Conservation (phyloP, 1,284 basidiomycete genomes). For the Fomitopsis betulina region DNA sequence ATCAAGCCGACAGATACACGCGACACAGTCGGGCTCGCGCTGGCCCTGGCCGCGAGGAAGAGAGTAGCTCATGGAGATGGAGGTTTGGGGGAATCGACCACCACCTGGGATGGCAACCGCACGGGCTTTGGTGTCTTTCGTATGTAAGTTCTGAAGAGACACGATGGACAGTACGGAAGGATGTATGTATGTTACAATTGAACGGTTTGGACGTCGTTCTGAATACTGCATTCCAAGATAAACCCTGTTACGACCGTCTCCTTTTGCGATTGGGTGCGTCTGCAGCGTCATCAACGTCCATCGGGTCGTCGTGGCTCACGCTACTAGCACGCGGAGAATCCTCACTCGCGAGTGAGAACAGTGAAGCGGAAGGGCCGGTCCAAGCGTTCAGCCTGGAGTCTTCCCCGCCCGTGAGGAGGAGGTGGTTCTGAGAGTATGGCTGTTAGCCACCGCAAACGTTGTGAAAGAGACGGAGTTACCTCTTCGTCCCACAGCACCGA, state of each 20-base stretch:
- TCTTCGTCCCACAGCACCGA: conserved; percentile 31
- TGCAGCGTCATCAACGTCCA: conserved; percentile 27
- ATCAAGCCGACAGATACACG: conserved; percentile 91
- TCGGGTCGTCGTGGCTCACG: conserved; percentile 17
- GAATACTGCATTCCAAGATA: not conserved
- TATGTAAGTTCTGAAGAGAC: conserved; percentile 51
- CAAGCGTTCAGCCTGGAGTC: conserved; percentile 32
- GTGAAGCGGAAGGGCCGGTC: conserved; percentile 18
- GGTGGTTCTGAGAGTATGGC: conserved; percentile 23
- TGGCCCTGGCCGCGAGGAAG: conserved; percentile 67
- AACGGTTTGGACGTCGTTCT: not conserved
- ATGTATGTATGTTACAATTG: not conserved
- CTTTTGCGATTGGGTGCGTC: conserved; percentile 18
- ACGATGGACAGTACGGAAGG: not conserved
- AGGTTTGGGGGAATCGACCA: conserved; percentile 25
- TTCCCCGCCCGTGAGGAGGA: conserved; percentile 35
- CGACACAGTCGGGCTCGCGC: conserved; percentile 80
- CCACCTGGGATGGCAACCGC: conserved; percentile 70
- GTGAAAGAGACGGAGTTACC: conserved; percentile 14
- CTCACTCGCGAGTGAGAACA: not conserved
- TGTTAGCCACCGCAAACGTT: not conserved
- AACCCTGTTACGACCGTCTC: conserved; percentile 14
- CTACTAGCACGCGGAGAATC: conserved; percentile 9
- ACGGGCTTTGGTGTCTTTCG: conserved; percentile 87
- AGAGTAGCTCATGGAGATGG: conserved; percentile 14